Evolutionary conservation across 495 filamentous ascomycete genomes (phyloP), one percentile per base, ranked within the genome.

Genomic region (Podospora fimiseda): DNA sequence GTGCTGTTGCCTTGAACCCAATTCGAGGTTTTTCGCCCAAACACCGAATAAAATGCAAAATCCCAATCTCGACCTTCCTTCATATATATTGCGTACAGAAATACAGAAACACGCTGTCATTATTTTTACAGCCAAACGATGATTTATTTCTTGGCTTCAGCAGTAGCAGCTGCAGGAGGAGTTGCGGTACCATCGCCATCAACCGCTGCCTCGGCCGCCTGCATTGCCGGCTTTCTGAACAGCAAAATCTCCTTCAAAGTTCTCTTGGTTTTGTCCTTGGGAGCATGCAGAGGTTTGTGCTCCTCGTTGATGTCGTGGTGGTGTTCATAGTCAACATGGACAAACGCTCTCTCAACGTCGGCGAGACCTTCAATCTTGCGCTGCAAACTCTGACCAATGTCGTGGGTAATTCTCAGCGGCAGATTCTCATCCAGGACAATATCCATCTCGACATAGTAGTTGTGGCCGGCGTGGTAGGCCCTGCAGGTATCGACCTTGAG

Each of bases 381-480:
- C 56, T 81, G 79, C 16, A 80, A 60, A 4, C 64, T 64, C 50
- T 81, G 75, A 24, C 69, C 74, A 27, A 81, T 73, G 55, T 81
- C 78, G 56, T 82, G 78, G 16, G 76, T 74, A 16, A 77, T 60
- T 43, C 70, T 77, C 5, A 81, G 62, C 2, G 70, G 73, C 18
- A 70, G 60, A 11, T 70, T 66, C 48, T 73, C 72, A 52, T 76
- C 72, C 77, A 81, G 80, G 40, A 82, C 73, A 49, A 81, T 73
- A 58, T 81, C 78, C 20, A 82, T 72, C 56, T 82, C 78, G 30
- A 80, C 76, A 56, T 79, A 81, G 54, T 76, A 78, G 22, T 76
- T 68, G 52, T 78, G 72, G 0, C 79, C 78, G 14, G 76, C 74
- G 63, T 80, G 77, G 57, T 80, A 81, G 33, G 76, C 78, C 37